Base-by-base conservation (phyloP, 2,329 filamentous ascomycete genomes). In the Dactylellina parvicollis region DNA sequence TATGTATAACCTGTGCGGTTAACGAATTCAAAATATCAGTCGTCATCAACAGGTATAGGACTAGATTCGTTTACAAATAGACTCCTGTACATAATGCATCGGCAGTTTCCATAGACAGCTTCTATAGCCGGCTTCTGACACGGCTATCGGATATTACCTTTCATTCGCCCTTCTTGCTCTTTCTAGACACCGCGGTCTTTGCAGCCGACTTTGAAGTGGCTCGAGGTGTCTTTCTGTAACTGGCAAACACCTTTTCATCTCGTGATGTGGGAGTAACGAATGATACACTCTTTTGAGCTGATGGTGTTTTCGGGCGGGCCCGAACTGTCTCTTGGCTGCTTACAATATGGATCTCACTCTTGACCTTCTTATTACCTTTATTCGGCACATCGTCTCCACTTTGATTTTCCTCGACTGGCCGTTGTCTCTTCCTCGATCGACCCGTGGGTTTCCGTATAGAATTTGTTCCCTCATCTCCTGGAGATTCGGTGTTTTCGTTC, bases 221-320 rank as follows among this genome's bases (percentile, higher is more conserved):
- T 24, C 34, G 24, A 9, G 67, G 67, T 12, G 67, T 72, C 18
- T 72, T 72, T 40, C 67, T 65, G 12, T 72, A 72, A 14, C 20
- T 49, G 16, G 18, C 38, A 3, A 28, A 5, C 7, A 3, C 8
- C 22, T 26, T 56, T 18, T 5, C 12, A 9, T 38, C 52, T n/a
- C 46, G 34, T 1, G 59, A 54, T 28, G 9, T 14, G 16, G 67
- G 60, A 3, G 52, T 65, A 16, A 5, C 28, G 16, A 72, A 54
- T 18, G 26, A 44, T 3, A 72, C 67, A 3, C 8, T 64, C 20
- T 64, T 72, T 2, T 12, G n/a, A 4, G 34, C 16, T 26, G 38
- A 20, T n/a, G 57, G 30, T 5, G 42, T 61, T 12, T 26, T 26
- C 16, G 10, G 30, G 14, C n/a, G 54, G 14, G 4, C 14, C 30